Conservation (phyloP, 352 stramenopile genomes). For the Globisporangium lucens region DNA sequence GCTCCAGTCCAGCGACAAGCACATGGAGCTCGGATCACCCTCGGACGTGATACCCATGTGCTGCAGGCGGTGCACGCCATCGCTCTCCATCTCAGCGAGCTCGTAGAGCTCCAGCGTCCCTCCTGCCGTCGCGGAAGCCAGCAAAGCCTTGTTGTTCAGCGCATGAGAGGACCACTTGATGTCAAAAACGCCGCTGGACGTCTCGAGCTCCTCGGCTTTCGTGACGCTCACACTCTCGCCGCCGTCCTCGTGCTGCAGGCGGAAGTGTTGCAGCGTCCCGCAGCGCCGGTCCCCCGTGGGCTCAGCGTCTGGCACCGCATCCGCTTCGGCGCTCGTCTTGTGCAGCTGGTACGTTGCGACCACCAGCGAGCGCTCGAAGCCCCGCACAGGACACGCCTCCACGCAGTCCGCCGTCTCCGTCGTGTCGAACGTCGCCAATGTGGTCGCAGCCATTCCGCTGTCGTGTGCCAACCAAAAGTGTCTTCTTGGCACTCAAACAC, state of each 20-base stretch:
- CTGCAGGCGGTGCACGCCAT: conserved; percentile 18
- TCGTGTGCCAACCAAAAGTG: conserved; percentile 10
- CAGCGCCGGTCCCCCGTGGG: conserved; percentile 38
- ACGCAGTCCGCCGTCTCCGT: conserved; percentile 82
- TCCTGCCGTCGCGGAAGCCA: conserved; percentile 59
- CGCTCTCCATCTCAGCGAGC: conserved; percentile 18
- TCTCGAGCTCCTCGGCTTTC: conserved; percentile 44
- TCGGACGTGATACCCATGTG: conserved; percentile 38
- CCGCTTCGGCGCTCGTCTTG: conserved; percentile 32
- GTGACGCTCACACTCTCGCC: conserved; percentile 28
- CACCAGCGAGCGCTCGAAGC: conserved; percentile 62
- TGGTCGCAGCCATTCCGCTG: conserved; percentile 20
- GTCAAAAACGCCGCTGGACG: conserved; percentile 74
- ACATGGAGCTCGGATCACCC: conserved; percentile 52
- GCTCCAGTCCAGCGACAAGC: conserved; percentile 83
- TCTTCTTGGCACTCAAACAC: background rate
- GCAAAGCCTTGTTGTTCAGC: conserved; percentile 47
- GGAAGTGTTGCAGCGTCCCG: conserved; percentile 71
- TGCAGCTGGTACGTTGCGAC: conserved; percentile 83
- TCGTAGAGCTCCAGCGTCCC: conserved; percentile 69
- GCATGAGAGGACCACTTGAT: conserved; percentile 73
- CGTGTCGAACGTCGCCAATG: conserved; percentile 73
- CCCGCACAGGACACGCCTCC: conserved; percentile 63
- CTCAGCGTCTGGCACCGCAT: conserved; percentile 7
- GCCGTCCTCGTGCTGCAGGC: conserved; percentile 30